Evolutionary conservation across 208 protist species (phyloP).

Genomic region (Leishmania martiniquensis): DNA sequence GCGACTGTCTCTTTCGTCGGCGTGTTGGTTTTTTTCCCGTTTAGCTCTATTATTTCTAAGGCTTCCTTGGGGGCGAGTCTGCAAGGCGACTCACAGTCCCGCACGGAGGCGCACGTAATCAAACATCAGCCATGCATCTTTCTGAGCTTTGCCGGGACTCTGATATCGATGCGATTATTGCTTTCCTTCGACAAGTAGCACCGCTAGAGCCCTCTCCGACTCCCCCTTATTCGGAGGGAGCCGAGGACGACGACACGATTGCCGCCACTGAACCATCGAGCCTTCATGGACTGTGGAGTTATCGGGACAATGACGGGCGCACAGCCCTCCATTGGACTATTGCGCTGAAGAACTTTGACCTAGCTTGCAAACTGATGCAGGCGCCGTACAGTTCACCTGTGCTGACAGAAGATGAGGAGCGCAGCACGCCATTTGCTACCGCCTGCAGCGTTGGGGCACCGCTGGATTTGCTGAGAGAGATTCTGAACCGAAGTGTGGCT

Average conservation of each 20-base stretch:
- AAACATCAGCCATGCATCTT: constrained; percentile 38
- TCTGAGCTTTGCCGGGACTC: constrained; percentile 72
- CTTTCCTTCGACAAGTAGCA: constrained; percentile 44
- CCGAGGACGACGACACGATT: constrained; percentile 8
- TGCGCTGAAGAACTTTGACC: constrained; percentile 72
- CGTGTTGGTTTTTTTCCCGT: neutral
- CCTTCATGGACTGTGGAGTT: constrained; percentile 62
- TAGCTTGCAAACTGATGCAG: constrained; percentile 64
- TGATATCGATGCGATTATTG: constrained; percentile 55
- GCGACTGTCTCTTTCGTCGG: neutral
- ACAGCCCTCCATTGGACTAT: constrained; percentile 91
- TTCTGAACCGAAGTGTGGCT: constrained; percentile 53
- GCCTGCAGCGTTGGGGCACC: constrained; percentile 81
- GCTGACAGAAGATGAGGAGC: constrained; percentile 73
- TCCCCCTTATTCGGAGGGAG: neutral
- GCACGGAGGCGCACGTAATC: neutral
- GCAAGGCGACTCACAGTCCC: neutral
- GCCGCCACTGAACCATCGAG: constrained; percentile 14
- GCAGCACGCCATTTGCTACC: constrained; percentile 74
- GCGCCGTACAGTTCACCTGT: constrained; percentile 63
- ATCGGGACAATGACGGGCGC: constrained; percentile 85
- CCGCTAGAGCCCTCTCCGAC: constrained; percentile 19
- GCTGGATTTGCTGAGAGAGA: constrained; percentile 50
- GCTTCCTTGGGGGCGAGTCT: neutral
- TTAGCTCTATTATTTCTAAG: neutral